A percentile compares a stretch with the other conserved stretches of the same genome.
These are phyloP conservation scores for Rhodomyrtus tomentosa DNA, from an alignment of 345 rosid species.

Conservation along the genomic window DNA sequence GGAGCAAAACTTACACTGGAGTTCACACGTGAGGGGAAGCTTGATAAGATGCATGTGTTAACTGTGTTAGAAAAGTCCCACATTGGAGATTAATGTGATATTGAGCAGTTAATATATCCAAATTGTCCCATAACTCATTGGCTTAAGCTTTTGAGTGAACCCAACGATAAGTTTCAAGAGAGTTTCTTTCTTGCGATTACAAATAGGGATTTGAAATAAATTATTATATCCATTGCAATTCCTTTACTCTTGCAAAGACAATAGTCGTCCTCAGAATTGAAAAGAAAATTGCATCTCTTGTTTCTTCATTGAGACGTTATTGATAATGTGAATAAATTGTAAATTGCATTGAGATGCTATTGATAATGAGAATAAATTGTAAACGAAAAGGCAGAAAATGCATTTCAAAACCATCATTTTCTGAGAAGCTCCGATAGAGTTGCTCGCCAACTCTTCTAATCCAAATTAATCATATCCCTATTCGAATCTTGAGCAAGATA, in stretches of 20 bases:
- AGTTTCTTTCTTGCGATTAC: neutral
- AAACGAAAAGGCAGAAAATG: neutral
- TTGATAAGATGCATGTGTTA: too few relatives aligned
- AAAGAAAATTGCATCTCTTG: neutral
- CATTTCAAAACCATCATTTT: neutral
- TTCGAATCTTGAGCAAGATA: neutral
- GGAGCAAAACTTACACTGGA: too few relatives aligned
- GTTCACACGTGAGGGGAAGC: too few relatives aligned
- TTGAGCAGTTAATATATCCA: too few relatives aligned
- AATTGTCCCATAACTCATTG: too few relatives aligned
- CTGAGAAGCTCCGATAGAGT: neutral
- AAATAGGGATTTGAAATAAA: neutral
- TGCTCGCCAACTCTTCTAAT: neutral
- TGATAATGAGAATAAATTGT: too few relatives aligned
- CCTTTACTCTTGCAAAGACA: neutral
- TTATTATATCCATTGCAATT: neutral
- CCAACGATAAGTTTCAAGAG: neutral
- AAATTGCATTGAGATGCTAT: too few relatives aligned
- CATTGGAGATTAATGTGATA: too few relatives aligned
- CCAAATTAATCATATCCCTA: neutral
- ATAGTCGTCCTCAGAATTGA: accelerated
- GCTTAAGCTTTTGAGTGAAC: too few relatives aligned
- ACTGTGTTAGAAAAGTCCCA: too few relatives aligned
- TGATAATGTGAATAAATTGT: neutral
- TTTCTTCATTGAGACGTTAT: neutral